Evolutionary conservation across 495 filamentous ascomycete genomes (phyloP).

Genomic region (Pseudotulostoma volvatum): DNA sequence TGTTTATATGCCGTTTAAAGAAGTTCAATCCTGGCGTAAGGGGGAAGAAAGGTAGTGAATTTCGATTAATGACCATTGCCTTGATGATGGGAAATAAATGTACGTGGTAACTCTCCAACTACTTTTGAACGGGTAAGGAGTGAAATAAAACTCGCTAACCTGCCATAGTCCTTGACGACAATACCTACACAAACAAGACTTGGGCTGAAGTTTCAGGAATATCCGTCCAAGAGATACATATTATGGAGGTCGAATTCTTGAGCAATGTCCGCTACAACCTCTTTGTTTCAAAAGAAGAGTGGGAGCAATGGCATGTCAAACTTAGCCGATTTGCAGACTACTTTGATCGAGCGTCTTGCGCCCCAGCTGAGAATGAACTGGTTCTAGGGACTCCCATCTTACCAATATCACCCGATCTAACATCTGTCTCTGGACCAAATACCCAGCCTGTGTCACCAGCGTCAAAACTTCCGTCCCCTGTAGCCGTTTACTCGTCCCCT

Average conservation of each 20-base stretch:
- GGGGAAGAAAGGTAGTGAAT: constrained; percentile 88
- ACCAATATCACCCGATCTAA: constrained; percentile 18
- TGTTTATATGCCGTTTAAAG: constrained; percentile 91
- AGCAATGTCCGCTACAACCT: constrained; percentile 97
- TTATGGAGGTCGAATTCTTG: constrained; percentile 99
- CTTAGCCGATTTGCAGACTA: constrained; percentile 64
- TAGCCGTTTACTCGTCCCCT: constrained; percentile 11
- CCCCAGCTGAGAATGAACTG: constrained; percentile 15
- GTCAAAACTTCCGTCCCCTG: constrained; percentile 37
- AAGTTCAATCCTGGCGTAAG: constrained; percentile 71
- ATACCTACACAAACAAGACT: constrained; percentile 99
- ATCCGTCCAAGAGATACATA: constrained; percentile 84
- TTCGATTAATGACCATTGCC: constrained; percentile 84
- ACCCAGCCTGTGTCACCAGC: constrained; percentile 20
- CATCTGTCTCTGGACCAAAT: constrained; percentile 10
- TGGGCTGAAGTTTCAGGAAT: constrained; percentile 98
- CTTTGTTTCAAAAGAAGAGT: constrained; percentile 64
- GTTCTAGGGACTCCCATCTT: constrained; percentile 9
- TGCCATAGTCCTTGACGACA: constrained; percentile 73
- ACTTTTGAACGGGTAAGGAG: too few relatives aligned
- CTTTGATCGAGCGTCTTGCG: constrained; percentile 46
- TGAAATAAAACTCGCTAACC: constrained; percentile 13
- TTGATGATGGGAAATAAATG: constrained; percentile 99
- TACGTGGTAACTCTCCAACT: constrained; percentile 27
- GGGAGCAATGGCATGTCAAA: constrained; percentile 72